Conservation (phyloP, 768 basidiomycete species). For the Suillus subalutaceus region DNA sequence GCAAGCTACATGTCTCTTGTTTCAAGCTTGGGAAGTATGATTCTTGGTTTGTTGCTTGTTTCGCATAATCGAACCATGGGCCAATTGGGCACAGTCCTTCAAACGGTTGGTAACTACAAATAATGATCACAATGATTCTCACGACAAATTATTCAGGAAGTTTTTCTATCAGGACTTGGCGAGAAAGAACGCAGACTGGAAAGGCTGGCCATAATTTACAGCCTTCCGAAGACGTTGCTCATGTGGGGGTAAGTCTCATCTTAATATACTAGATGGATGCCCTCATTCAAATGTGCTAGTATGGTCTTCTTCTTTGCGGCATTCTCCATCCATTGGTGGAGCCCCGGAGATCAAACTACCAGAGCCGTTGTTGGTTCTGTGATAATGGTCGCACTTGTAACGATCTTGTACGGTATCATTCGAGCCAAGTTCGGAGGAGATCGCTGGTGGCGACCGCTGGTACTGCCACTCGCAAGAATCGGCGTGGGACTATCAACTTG, state of each 20-base stretch:
- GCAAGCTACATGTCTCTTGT: constrained; percentile 43
- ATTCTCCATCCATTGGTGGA: constrained; percentile 29
- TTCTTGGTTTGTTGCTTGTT: constrained; percentile 39
- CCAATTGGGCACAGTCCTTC: constrained; percentile 20
- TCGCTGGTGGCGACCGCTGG: constrained; percentile 12
- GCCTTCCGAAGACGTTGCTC: constrained; percentile 35
- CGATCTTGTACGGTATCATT: constrained; percentile 49
- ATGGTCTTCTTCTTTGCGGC: constrained; percentile 33
- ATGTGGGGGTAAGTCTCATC: constrained; percentile 33
- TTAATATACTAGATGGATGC: too few species aligned
- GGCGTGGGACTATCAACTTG: too few species aligned
- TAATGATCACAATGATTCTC: constrained; percentile 11
- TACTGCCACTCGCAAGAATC: background rate
- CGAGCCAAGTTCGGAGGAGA: constrained; percentile 13
- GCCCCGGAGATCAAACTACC: constrained; percentile 8
- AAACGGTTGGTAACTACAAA: constrained; percentile 30
- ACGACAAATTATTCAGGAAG: constrained; percentile 18
- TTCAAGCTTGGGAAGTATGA: constrained; percentile 36
- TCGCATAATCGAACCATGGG: constrained; percentile 38
- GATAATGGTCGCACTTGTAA: constrained; percentile 30
- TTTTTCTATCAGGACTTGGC: constrained; percentile 24
- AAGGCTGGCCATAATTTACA: constrained; percentile 35
- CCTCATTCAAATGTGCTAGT: constrained; percentile 16
- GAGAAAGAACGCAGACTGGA: constrained; percentile 28
- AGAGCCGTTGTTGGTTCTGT: constrained; percentile 34